These are phyloP conservation scores for Bruguiera parviflora DNA, from an alignment of 345 rosid species.

Conservation along the genomic window DNA sequence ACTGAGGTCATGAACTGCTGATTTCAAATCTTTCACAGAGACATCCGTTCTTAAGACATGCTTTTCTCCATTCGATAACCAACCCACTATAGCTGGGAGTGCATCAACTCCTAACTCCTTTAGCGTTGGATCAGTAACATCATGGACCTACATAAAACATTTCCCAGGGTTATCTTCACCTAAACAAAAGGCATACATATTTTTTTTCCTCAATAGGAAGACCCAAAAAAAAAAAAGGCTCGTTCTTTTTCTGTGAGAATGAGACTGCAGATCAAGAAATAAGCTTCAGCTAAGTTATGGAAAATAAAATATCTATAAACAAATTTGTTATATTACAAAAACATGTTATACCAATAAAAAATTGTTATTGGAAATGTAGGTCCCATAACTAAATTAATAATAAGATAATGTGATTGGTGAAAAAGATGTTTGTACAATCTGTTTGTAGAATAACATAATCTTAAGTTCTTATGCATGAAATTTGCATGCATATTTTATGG, in stretches of 20 bases:
- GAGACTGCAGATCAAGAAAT: neutral
- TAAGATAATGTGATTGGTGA: too few relatives aligned
- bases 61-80: slow-evolving; percentile 79
- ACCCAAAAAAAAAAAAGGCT: neutral
- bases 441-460: too few relatives aligned
- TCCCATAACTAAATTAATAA: too few relatives aligned
- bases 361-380: too few relatives aligned
- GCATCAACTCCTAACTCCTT: slow-evolving; percentile 63
- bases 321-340: neutral
- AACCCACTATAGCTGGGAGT: slow-evolving; percentile 84
- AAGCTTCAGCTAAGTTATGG: neutral
- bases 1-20: slow-evolving; percentile 66
- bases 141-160: slow-evolving; percentile 48
- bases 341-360: too few relatives aligned
- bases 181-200: neutral
- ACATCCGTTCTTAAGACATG: slow-evolving; percentile 61
- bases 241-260: neutral
- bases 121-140: slow-evolving; percentile 47
- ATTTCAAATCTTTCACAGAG: slow-evolving; percentile 66
- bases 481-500: too few relatives aligned
- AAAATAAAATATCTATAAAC: too few relatives aligned
- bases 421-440: too few relatives aligned
- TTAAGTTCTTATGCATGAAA: too few relatives aligned
- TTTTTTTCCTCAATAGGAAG: neutral
- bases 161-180: neutral